A percentile compares a stretch with the other conserved stretches of the same genome.
Evolutionary conservation across 2,329 filamentous ascomycete genomes (phyloP).

Genomic region (Aspergillus udagawae): DNA sequence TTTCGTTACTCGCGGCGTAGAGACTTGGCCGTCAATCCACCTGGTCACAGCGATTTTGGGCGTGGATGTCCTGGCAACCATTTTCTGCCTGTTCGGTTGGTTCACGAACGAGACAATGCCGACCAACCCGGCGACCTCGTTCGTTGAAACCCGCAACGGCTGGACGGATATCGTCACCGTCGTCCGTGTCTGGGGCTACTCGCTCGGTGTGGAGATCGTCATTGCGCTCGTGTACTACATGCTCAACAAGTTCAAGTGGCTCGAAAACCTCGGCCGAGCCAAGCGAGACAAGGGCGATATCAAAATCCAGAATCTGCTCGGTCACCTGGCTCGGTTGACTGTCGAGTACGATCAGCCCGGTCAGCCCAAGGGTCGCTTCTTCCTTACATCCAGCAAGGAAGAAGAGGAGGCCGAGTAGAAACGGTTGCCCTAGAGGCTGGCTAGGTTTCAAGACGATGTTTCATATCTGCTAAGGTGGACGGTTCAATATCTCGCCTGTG

Average conservation of each 20-base stretch:
- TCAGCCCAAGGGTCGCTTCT: constrained; percentile 41
- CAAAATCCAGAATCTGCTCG: constrained; percentile 49
- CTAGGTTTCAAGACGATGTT: neutral
- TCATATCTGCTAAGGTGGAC: neutral
- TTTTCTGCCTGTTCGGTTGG: constrained; percentile 76
- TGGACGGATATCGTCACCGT: constrained; percentile 57
- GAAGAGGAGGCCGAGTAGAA: constrained; percentile 42
- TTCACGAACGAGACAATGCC: constrained; percentile 52
- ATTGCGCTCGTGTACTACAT: constrained; percentile 50
- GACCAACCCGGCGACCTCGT: constrained; percentile 23
- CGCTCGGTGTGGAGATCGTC: constrained; percentile 48
- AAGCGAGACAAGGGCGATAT: constrained; percentile 47
- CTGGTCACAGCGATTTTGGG: constrained; percentile 66
- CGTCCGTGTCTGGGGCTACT: constrained; percentile 50
- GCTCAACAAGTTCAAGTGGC: constrained; percentile 43
- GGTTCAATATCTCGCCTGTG: neutral
- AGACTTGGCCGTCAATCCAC: constrained; percentile 71
- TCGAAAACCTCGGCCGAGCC: constrained; percentile 46
- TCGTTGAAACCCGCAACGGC: constrained; percentile 45
- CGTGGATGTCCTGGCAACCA: constrained; percentile 67
- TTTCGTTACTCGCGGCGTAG: constrained; percentile 82
- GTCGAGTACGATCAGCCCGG: constrained; percentile 48
- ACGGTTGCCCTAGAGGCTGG: neutral
- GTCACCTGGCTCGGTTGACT: constrained; percentile 46
- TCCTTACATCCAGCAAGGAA: constrained; percentile 40